phyloP scores from a whole-genome alignment of 768 basidiomycete genomes.

The Suillus cothurnatus region DNA sequence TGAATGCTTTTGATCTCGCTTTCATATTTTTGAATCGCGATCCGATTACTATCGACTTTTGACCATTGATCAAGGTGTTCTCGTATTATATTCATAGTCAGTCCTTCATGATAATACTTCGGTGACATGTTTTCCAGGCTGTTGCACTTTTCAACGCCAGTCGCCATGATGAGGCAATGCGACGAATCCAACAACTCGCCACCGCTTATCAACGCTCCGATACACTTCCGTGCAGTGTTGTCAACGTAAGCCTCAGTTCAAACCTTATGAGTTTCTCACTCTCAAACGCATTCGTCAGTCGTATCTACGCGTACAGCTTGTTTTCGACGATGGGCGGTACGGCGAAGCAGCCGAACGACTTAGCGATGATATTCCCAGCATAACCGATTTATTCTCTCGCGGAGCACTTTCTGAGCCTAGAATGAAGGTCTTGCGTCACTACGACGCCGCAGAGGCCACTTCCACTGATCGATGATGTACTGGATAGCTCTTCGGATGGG shows the following conservation, averaged over 20 bases:
- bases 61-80: too few species aligned
- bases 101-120: too few species aligned
- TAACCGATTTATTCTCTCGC: not conserved
- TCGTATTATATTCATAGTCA: too few species aligned
- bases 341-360: not conserved
- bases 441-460: not conserved
- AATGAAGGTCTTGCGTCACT: not conserved
- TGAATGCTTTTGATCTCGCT: too few species aligned
- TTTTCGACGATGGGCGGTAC: not conserved
- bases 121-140: too few species aligned
- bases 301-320: not conserved
- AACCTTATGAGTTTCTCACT: not conserved
- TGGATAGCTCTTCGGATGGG: not conserved
- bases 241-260: not conserved
- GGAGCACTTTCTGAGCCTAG: not conserved
- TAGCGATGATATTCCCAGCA: not conserved
- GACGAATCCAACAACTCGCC: not conserved
- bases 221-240: not conserved
- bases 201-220: not conserved
- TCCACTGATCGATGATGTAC: not conserved
- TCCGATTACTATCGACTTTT: too few species aligned
- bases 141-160: too few species aligned
- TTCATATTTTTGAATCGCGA: too few species aligned
- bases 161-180: too few species aligned
- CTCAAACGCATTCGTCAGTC: not conserved